Evolutionary conservation across 768 basidiomycete species (phyloP).

Genomic region (Boletus reticuloceps): DNA sequence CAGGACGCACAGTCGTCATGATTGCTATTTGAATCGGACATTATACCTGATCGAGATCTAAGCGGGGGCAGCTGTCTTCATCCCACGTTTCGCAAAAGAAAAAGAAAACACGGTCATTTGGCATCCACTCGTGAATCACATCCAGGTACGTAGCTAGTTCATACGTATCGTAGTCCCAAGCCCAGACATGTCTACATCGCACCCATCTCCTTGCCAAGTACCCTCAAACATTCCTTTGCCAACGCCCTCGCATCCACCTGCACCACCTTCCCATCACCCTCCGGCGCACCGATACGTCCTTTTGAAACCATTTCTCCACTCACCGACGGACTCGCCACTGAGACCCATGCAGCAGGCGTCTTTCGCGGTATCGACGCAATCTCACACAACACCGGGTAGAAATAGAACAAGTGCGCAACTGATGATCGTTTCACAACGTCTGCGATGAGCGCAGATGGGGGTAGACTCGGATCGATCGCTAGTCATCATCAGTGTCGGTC

Average conservation of each 20-base stretch:
- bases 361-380: constrained; percentile 71
- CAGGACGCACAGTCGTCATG: not conserved
- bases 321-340: constrained; percentile 8
- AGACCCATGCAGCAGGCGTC: constrained; percentile 67
- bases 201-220: constrained; percentile 76
- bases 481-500: not conserved
- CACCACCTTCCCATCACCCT: constrained; percentile 24
- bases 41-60: too few relatives aligned
- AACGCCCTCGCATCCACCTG: constrained; percentile 66
- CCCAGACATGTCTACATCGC: constrained; percentile 19
- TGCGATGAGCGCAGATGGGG: constrained; percentile 56
- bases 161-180: not conserved
- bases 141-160: too few relatives aligned
- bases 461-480: constrained; percentile 43
- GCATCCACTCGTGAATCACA: too few relatives aligned
- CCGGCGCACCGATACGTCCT: constrained; percentile 22
- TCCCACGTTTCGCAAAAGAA: too few relatives aligned
- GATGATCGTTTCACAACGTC: constrained; percentile 74
- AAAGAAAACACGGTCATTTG: too few relatives aligned
- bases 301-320: constrained; percentile 3
- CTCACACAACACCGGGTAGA: constrained; percentile 77
- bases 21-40: not conserved
- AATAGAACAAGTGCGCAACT: constrained; percentile 84
- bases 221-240: constrained; percentile 64
- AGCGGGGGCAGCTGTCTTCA: too few relatives aligned